These are phyloP conservation scores for Eustoma russellianum DNA, from an alignment of 257 asterid species.

Conservation along the genomic window DNA sequence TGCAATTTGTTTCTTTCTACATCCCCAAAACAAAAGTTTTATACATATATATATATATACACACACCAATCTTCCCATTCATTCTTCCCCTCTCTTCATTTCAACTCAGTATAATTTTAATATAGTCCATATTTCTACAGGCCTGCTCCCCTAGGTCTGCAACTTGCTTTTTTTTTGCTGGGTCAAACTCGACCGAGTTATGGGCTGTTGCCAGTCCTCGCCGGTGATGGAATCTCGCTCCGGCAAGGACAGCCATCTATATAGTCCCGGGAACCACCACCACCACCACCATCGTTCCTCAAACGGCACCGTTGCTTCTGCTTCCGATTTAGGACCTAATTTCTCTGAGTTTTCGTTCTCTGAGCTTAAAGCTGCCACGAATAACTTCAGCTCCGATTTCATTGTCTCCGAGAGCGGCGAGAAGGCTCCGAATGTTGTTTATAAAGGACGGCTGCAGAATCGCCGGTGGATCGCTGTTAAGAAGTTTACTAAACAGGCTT, in stretches of 20 bases:
- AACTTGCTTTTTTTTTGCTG: neutral
- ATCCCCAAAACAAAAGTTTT: too few relatives aligned
- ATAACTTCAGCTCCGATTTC: constrained; percentile 51
- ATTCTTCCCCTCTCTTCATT: neutral
- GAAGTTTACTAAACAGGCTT: constrained; percentile 50
- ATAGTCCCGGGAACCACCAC: constrained; percentile 8
- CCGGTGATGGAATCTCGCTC: constrained; percentile 31
- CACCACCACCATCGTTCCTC: constrained; percentile 6
- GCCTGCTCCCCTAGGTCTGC: neutral
- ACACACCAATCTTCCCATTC: neutral
- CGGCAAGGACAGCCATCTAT: constrained; percentile 27
- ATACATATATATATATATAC: neutral
- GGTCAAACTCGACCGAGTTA: constrained; percentile 9
- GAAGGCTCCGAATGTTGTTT: constrained; percentile 61
- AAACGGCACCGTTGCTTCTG: constrained; percentile 13
- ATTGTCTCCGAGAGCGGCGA: constrained; percentile 67
- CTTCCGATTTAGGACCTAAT: constrained; percentile 28
- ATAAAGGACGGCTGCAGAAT: constrained; percentile 52
- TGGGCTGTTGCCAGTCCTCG: constrained; percentile 53
- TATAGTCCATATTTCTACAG: neutral
- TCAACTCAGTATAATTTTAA: neutral
- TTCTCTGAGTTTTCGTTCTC: constrained; percentile 39
- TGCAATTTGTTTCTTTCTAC: too few relatives aligned
- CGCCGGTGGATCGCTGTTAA: constrained; percentile 63
- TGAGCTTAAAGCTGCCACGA: constrained; percentile 57